Base-by-base conservation (phyloP, 2,329 filamentous ascomycete genomes). In the Xylaria sp. region DNA sequence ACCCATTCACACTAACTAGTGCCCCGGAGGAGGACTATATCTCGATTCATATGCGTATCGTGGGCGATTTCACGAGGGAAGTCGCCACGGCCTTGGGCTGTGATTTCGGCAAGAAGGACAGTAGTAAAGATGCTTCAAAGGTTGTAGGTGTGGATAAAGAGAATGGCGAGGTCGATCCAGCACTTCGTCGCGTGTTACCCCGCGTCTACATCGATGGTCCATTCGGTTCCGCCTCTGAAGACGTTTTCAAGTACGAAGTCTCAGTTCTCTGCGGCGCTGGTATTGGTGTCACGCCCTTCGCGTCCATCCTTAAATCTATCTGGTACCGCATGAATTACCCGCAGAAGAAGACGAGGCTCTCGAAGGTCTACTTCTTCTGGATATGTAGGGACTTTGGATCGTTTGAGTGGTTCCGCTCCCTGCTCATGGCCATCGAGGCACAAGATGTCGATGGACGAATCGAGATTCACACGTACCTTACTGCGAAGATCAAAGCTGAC, bases 311-410 rank as follows among this genome's bases (percentile, higher is more conserved):
- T 77, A 97, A 97, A 85, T 94, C 91, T 63, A 95, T 97, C 82
- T 97, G 93, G 93, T 97, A 96, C 84, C 89, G 93, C 59, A 94
- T 95, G 91, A 95, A 94, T 85, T 94, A 93, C 81, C 91, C 92
- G 2, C 90, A 93, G 79, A 89, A 91, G 81, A 92, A 91, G 82
- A 94, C 92, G 2, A 87, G 92, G 3, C 86, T 97, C 52, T 87
- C 90, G 77, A 97, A 96, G 81, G 92, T 97, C 28, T 97, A 96
- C 84, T 96, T 96, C 84, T 94, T 96, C 87, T 96, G 93, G 93
- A 90, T 96, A 71, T 95, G 93, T 85, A 88, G 93, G 80, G 93
- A 96, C 81, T 95, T 95, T 77, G 92, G 91, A 41, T 94, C 91
- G 0, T 94, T 96, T 76, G 93, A 96, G 84, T 97, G 93, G 93